Base-by-base conservation (phyloP, 345 rosid genomes). In the Raphanus raphanistrum region DNA sequence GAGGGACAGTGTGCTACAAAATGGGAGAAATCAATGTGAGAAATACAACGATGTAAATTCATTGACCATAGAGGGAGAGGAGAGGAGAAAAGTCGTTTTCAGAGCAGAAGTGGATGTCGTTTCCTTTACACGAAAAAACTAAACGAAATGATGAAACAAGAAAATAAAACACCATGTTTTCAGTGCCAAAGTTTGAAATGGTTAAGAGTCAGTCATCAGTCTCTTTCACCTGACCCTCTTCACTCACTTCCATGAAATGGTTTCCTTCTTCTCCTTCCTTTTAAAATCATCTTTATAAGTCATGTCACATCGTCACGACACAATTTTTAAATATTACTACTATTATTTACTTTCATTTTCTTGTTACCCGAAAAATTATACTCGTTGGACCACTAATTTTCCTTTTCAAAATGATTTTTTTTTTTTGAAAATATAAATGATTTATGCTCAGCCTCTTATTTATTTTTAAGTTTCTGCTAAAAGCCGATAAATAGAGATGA, bases 141-240 rank as follows among this genome's bases (percentile, higher is more conserved):
- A 52, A 52, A 55, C 12, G 59, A 57, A 11, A 54, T 63, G 70
- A 74, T 52, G 41, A 66, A 11, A 15, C 10, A 16, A 28, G 1
- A 32, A 38, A 50, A 52, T 15, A 41, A 45, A 65, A 59, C 32
- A 27, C 77, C 81, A 78, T 78, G 77, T 48, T 31, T 78, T 78
- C 81, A 78, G 81, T 66, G 81, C 81, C 77, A 67, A 78, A 67
- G 77, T 72, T 66, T 55, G 62, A 65, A 72, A 71, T 71, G 81
- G 76, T 71, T 25, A 78, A n/a, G 68, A 65, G 77, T 66, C 81
- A 78, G 81, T 54, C 77, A 78, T 72, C 74, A 78, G 81, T 78
- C 74, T 48, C 77, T 72, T 54, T 78, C 77, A 78, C 2, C 21
- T 36, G 71, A 64, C 67, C 60, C 21, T 45, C 72, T 60, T 60